These are phyloP conservation scores for Acanthamoeba lenticulata DNA, from an alignment of 208 protist species.

Conservation along the genomic window DNA sequence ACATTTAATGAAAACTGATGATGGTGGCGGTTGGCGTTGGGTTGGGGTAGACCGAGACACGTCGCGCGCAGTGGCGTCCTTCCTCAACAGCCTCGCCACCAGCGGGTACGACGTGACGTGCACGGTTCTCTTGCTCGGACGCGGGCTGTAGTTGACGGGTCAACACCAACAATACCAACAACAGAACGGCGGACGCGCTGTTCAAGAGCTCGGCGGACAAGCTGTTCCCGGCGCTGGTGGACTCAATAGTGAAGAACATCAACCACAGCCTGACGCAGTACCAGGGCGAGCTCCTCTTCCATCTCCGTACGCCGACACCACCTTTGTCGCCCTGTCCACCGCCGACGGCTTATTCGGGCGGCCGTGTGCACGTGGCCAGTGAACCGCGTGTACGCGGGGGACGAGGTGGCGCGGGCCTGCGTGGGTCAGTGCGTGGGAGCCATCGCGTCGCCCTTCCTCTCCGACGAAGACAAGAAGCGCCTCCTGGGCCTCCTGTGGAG, in stretches of 20 bases:
- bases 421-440: neutral
- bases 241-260: neutral
- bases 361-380: neutral
- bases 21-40: neutral
- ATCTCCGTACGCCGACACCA: neutral
- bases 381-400: neutral
- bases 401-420: neutral
- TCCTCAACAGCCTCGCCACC: neutral
- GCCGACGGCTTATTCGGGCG: neutral
- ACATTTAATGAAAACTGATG: neutral
- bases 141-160: neutral
- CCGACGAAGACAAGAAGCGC: neutral
- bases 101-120: neutral
- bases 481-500: neutral
- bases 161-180: too few relatives aligned
- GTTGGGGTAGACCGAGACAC: constrained; percentile 4
- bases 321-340: neutral
- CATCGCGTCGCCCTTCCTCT: neutral
- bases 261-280: constrained; percentile 9
- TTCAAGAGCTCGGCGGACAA: neutral
- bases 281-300: constrained; percentile 33
- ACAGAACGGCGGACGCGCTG: neutral
- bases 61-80: neutral
- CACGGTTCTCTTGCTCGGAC: neutral
- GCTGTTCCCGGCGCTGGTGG: neutral